Percentiles rank a stretch among this genome's conserved stretches.
These are phyloP conservation scores for Thielaviopsis euricoi DNA, from an alignment of 2,329 filamentous ascomycete species.

Conservation along the genomic window DNA sequence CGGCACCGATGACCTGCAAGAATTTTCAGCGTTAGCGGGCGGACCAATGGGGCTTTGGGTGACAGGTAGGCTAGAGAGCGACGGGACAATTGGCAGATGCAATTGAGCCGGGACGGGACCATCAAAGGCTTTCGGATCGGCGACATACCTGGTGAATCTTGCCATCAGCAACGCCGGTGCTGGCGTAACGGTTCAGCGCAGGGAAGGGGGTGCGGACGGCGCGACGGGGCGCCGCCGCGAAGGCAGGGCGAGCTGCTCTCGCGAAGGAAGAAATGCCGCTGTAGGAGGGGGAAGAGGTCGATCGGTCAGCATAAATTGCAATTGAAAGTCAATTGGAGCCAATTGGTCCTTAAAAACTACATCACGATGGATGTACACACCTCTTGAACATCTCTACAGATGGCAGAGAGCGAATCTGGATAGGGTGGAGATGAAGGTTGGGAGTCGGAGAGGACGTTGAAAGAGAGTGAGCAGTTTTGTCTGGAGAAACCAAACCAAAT, in stretches of 20 bases:
- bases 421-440: conserved; percentile 38
- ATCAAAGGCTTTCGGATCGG: background rate
- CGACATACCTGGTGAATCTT: conserved; percentile 51
- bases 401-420: conserved; percentile 47
- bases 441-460: conserved; percentile 31
- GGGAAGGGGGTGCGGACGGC: conserved; percentile 37
- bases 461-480: conserved; percentile 31
- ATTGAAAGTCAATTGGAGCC: conserved; percentile 25
- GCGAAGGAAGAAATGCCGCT: conserved; percentile 52
- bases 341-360: conserved; percentile 16
- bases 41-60: background rate
- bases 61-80: conserved; percentile 3
- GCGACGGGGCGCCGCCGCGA: conserved; percentile 39
- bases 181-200: conserved; percentile 41
- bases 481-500: conserved; percentile 18
- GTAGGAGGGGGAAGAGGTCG: conserved; percentile 19
- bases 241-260: conserved; percentile 44
- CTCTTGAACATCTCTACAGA: conserved; percentile 72
- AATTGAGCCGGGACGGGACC: background rate
- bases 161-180: conserved; percentile 42
- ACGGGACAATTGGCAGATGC: background rate
- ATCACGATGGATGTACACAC: conserved; percentile 34
- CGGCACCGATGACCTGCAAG: conserved; percentile 90
- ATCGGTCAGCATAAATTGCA: conserved; percentile 25
- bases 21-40: conserved; percentile 35